Evolutionary conservation across 208 protist genomes (phyloP), one percentile per base, ranked within the genome.

Genomic region (Leptomonas pyrrhocoris): DNA sequence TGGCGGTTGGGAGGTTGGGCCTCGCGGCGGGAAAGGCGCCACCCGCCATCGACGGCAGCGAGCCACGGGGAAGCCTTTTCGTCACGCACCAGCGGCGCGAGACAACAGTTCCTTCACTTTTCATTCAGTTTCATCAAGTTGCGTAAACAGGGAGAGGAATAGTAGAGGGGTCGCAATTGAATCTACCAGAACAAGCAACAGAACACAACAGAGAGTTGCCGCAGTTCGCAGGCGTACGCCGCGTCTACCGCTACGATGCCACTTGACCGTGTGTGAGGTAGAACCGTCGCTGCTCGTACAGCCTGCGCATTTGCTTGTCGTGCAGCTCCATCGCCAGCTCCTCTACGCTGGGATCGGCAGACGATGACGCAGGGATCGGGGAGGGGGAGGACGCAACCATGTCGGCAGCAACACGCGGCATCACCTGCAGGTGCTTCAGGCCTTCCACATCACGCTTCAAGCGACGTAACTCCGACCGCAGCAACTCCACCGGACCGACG

Each of bases 251-350:
- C 38, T 25, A 50, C 56, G 65, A 70, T 13, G n/a, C 34, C 18
- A 16, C 23, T 4, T 27, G 46, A 2, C 48, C 38, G 48, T 31
- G 43, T 1, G 56, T 46, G 15, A 69, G 55, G 62, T 60, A 66
- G 36, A 67, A 25, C 40, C 53, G 51, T 0, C 73, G 64, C 42
- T 78, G 64, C 13, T 68, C 42, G 45, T 64, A 67, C 34, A 71
- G 60, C 0, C 48, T 57, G 59, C 42, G 65, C 73, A 72, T 67
- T 27, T 73, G 73, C 51, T 38, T 61, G 42, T 63, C 51, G 25
- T 68, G 73, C 53, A 78, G 65, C 43, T 72, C 49, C 43, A 56
- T 56, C 11, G 73, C 65, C 1, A 81, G 70, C 60, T 73, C 50
- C 76, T 72, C 64, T 25, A 66, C 57, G 45, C 74, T 69, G 0